A percentile compares a stretch with the other conserved stretches of the same genome.
Conservation (phyloP, 176 grass and related monocot species). For the Olyra latifolia region DNA sequence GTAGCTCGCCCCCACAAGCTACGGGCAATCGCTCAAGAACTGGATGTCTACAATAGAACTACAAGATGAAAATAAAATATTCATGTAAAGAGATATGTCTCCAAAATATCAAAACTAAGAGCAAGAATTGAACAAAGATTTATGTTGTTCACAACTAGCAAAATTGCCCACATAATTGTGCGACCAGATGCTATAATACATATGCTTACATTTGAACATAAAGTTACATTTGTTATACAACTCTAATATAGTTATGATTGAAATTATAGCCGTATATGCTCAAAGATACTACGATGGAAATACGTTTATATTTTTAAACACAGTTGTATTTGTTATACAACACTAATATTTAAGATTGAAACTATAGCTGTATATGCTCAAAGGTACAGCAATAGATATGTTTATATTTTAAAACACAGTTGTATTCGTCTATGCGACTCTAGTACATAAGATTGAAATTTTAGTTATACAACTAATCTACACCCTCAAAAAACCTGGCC, state of each 20-base stretch:
- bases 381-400: not conserved
- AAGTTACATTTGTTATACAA: not conserved
- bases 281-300: not conserved
- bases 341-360: too few relatives aligned
- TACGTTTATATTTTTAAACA: too few relatives aligned
- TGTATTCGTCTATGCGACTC: not conserved
- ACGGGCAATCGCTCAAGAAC: not conserved
- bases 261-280: not conserved
- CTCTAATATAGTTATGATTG: not conserved
- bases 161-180: not conserved
- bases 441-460: not conserved
- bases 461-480: not conserved
- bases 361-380: not conserved
- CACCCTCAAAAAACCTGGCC: not conserved
- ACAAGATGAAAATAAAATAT: not conserved
- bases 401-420: not conserved
- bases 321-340: too few relatives aligned
- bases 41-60: not conserved
- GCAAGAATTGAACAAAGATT: not conserved
- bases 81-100: not conserved
- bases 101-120: not conserved
- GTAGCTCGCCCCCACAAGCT: not conserved
- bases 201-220: not conserved
- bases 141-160: not conserved
- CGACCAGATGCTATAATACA: not conserved